These are phyloP conservation scores for Neurospora hispaniola DNA, from an alignment of 495 filamentous ascomycete genomes.

Conservation along the genomic window DNA sequence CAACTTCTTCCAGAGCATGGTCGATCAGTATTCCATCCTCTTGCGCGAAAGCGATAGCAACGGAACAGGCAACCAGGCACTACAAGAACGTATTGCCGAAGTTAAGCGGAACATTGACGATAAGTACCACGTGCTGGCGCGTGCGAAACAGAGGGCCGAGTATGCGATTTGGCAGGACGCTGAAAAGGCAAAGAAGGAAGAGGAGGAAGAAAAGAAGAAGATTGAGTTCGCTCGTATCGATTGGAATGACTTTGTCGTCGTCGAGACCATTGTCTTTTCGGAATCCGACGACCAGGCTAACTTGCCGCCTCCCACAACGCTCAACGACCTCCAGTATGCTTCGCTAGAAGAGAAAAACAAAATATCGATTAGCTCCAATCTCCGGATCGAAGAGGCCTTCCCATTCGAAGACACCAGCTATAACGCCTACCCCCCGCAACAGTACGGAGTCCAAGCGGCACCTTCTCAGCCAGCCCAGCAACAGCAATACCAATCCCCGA, in stretches of 20 bases:
- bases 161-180: constrained; percentile 76
- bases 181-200: constrained; percentile 82
- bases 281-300: constrained; percentile 79
- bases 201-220: constrained; percentile 75
- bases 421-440: constrained; percentile 24
- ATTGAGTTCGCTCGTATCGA: constrained; percentile 85
- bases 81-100: constrained; percentile 60
- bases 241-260: constrained; percentile 95
- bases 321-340: constrained; percentile 83
- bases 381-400: constrained; percentile 93
- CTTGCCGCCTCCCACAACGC: constrained; percentile 78
- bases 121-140: constrained; percentile 67
- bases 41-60: constrained; percentile 59
- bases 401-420: constrained; percentile 54
- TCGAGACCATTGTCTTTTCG: constrained; percentile 90
- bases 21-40: constrained; percentile 90
- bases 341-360: constrained; percentile 90
- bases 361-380: constrained; percentile 67
- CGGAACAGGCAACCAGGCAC: constrained; percentile 52
- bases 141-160: constrained; percentile 74
- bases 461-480: constrained; percentile 17
- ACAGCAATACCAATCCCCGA: constrained; percentile 26
- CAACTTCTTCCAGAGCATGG: constrained; percentile 82
- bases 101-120: constrained; percentile 67
- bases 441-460: constrained; percentile 18